These are phyloP conservation scores for Fraxinus angustifolia DNA, from an alignment of 305 asterid genomes.

Conservation along the genomic window DNA sequence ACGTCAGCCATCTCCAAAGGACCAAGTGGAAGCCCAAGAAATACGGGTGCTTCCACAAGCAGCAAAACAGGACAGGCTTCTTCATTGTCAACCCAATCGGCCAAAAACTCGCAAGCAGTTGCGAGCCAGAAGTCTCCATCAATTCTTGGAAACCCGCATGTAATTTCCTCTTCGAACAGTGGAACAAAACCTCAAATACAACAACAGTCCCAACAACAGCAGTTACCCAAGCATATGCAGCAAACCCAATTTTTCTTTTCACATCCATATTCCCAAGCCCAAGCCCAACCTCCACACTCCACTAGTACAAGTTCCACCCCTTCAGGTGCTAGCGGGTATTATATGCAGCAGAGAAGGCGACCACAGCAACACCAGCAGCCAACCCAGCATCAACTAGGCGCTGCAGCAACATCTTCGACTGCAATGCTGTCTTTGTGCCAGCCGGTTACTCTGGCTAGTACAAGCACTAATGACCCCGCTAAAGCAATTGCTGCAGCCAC, in stretches of 20 bases:
- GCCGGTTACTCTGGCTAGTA: conserved; percentile 39
- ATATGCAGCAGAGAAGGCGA: conserved; percentile 54
- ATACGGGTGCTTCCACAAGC: conserved; percentile 50
- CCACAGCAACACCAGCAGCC: conserved; percentile 52
- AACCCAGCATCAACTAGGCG: conserved; percentile 38
- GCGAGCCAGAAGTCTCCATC: conserved; percentile 72
- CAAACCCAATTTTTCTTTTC: conserved; percentile 68
- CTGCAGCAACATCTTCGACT: conserved; percentile 33
- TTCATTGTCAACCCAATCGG: conserved; percentile 52
- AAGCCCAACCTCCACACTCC: conserved; percentile 48
- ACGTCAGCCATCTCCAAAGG: conserved; percentile 82
- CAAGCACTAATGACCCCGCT: conserved; percentile 76
- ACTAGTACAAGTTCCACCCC: conserved; percentile 34
- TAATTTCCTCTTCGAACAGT: conserved; percentile 38
- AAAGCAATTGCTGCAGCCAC: conserved; percentile 90
- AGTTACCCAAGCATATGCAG: conserved; percentile 49
- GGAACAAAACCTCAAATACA: conserved; percentile 51
- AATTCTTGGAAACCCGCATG: conserved; percentile 66
- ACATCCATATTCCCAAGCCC: conserved; percentile 55
- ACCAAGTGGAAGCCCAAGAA: conserved; percentile 84
- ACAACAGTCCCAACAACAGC: conserved; percentile 45
- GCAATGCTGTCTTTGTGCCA: conserved; percentile 51
- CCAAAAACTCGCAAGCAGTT: conserved; percentile 42
- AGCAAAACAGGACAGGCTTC: conserved; percentile 55
- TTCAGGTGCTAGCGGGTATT: conserved; percentile 50